phyloP scores from a whole-genome alignment of 257 asterid genomes.

The Lycium barbarum region DNA sequence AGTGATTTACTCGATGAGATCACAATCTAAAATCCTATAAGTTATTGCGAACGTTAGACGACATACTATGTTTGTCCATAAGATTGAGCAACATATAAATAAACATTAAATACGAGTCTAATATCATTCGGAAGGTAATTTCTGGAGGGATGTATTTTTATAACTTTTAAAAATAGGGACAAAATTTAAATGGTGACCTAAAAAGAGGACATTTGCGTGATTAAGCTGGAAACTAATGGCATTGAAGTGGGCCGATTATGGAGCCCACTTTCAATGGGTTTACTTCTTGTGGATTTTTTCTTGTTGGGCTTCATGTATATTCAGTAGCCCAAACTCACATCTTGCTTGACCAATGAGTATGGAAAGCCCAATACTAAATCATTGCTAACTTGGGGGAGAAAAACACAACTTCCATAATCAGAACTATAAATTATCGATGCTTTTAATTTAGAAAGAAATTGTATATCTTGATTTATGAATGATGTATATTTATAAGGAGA shows the following conservation, averaged over 20 bases:
- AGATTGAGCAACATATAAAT: neutral
- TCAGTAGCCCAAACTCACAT: neutral
- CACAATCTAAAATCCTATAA: neutral
- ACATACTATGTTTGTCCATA: accelerated
- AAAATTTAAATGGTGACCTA: neutral
- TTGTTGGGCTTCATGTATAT: neutral
- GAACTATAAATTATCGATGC: neutral
- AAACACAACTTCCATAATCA: neutral
- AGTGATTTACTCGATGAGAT: neutral
- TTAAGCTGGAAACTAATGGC: neutral
- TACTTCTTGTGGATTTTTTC: neutral
- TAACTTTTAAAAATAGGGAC: too few species aligned
- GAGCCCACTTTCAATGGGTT: neutral
- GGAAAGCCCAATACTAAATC: slow-evolving; percentile 2
- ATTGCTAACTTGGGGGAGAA: neutral
- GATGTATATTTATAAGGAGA: too few species aligned
- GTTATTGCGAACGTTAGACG: neutral
- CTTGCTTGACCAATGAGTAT: neutral
- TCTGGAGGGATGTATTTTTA: neutral
- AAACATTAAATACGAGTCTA: neutral
- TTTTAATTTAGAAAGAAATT: too few species aligned
- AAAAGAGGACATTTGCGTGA: neutral
- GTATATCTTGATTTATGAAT: too few species aligned
- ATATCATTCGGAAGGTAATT: neutral
- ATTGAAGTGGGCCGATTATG: neutral